Conservation (phyloP, 176 grass and related monocot genomes). For the Carex kokanica region DNA sequence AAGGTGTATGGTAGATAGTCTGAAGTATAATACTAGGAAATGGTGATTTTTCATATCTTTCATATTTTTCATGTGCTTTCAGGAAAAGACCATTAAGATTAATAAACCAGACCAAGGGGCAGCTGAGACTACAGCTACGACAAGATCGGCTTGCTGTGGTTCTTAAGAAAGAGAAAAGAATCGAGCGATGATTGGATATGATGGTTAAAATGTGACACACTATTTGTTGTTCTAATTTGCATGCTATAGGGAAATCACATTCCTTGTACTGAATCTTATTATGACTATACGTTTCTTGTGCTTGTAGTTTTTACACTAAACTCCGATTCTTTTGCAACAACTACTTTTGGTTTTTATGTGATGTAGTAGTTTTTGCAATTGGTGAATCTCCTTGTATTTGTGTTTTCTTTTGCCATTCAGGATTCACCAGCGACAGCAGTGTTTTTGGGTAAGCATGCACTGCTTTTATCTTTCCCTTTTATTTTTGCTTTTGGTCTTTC, state of each 20-base stretch:
- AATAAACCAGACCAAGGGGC: constrained; percentile 55
- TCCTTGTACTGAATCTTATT: constrained; percentile 48
- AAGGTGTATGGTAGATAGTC: neutral
- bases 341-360: constrained; percentile 56
- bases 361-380: constrained; percentile 55
- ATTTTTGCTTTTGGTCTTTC: neutral
- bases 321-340: constrained; percentile 79
- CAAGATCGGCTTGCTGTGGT: constrained; percentile 75
- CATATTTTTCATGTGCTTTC: constrained; percentile 28
- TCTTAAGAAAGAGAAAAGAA: constrained; percentile 27
- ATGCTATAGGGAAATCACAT: constrained; percentile 56
- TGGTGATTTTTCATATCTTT: constrained; percentile 10
- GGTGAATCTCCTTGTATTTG: constrained; percentile 41
- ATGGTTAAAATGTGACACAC: constrained; percentile 36
- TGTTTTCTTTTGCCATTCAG: constrained; percentile 43
- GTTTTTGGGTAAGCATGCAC: constrained; percentile 6
- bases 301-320: constrained; percentile 34
- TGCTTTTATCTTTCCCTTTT: neutral
- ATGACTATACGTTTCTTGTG: constrained; percentile 51
- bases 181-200: constrained; percentile 17
- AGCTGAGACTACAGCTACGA: constrained; percentile 28
- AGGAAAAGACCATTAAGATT: constrained; percentile 90
- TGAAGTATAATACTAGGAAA: neutral
- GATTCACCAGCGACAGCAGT: constrained; percentile 14
- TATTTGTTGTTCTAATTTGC: constrained; percentile 53